A percentile compares a stretch with the other conserved stretches of the same genome.
These are phyloP conservation scores for Gynandropsis gynandra DNA, from an alignment of 345 rosid species.

Conservation along the genomic window DNA sequence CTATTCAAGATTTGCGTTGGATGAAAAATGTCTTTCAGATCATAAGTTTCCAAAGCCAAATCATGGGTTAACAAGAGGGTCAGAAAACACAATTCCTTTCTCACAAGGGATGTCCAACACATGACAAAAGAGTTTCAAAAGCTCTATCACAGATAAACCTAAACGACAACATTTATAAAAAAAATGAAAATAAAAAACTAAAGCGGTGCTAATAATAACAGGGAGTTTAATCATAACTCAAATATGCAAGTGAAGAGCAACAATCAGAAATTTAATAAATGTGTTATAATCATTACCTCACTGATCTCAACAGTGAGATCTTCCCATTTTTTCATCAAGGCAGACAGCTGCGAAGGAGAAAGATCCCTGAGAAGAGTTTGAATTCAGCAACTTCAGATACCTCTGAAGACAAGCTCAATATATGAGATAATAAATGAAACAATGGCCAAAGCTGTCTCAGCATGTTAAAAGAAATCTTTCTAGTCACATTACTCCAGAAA, in stretches of 20 bases:
- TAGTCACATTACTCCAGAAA: neutral
- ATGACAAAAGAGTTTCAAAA: slow-evolving; percentile 8
- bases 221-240: neutral
- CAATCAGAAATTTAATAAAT: neutral
- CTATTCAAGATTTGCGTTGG: neutral
- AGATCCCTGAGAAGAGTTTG: slow-evolving; percentile 56
- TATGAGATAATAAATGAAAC: slow-evolving; percentile 6
- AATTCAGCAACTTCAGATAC: slow-evolving; percentile 22
- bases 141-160: slow-evolving; percentile 13
- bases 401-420: slow-evolving; percentile 18
- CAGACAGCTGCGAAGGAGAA: slow-evolving; percentile 39
- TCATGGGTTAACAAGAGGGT: too few relatives aligned
- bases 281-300: slow-evolving; percentile 42
- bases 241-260: slow-evolving; percentile 15
- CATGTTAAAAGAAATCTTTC: too few relatives aligned
- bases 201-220: neutral
- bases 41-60: too few relatives aligned
- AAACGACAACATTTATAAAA: slow-evolving; percentile 13
- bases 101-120: slow-evolving; percentile 6
- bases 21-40: too few relatives aligned
- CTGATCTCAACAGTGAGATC: slow-evolving; percentile 34
- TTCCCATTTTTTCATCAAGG: slow-evolving; percentile 67
- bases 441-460: slow-evolving; percentile 2
- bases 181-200: too few relatives aligned
- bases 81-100: slow-evolving; percentile 3